Percentiles rank a stretch among this genome's conserved stretches.
phyloP scores from a whole-genome alignment of 2,329 filamentous ascomycete species.

The Chalaropsis thielavioides region DNA sequence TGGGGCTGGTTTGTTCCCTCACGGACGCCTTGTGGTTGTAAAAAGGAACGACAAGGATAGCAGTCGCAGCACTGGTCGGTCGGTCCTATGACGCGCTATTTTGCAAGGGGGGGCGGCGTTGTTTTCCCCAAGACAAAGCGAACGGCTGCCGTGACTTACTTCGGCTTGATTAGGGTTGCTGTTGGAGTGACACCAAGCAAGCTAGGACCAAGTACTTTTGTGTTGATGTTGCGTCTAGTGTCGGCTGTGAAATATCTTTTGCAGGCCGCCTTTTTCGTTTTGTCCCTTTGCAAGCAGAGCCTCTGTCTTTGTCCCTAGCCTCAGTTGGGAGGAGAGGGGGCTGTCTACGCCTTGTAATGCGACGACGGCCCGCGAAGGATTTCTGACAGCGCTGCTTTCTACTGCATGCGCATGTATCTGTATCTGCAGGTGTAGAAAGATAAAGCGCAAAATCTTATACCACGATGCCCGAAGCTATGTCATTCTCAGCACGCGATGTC shows the following conservation, averaged over 20 bases:
- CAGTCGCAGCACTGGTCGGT: not conserved
- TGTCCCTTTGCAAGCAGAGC: not conserved
- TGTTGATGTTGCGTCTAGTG: no score
- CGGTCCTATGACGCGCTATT: constrained; percentile 1
- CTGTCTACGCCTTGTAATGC: not conserved
- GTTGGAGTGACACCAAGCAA: not conserved
- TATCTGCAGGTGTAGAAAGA: not conserved
- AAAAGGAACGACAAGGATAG: not conserved
- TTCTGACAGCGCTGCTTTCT: not conserved
- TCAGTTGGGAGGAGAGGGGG: not conserved
- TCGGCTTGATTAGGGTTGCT: not conserved
- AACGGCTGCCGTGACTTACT: not conserved
- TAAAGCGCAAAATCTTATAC: not conserved
- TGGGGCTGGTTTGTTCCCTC: not conserved
- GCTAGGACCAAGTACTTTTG: no score
- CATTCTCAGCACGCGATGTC: not conserved
- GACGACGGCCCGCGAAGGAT: not conserved
- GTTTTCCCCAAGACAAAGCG: not conserved
- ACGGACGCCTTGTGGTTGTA: not conserved
- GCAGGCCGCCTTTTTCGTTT: no score
- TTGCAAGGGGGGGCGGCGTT: not conserved
- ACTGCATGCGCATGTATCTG: not conserved
- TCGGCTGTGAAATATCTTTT: not conserved
- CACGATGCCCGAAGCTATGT: not conserved
- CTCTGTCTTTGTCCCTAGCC: not conserved